phyloP scores from a whole-genome alignment of 2,329 filamentous ascomycete species.

The Fusarium sp. region DNA sequence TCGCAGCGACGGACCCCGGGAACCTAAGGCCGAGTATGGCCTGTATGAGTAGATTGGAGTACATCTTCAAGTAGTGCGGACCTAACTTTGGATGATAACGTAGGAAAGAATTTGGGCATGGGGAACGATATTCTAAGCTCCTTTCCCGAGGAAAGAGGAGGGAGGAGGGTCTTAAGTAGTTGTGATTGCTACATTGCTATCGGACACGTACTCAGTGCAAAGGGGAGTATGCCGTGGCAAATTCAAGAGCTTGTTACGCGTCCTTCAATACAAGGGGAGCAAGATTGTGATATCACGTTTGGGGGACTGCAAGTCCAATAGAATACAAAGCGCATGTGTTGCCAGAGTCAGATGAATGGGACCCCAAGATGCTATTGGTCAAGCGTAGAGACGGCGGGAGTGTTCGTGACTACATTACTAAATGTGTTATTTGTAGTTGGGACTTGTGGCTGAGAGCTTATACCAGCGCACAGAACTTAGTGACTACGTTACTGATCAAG shows the following conservation, averaged over 20 bases:
- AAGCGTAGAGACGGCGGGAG: fast-evolving
- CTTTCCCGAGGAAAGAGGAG: background rate
- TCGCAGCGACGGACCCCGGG: background rate
- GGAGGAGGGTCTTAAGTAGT: background rate
- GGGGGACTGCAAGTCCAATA: no score
- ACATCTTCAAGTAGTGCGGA: background rate
- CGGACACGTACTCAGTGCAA: fast-evolving
- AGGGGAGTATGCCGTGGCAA: no score
- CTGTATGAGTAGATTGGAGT: background rate
- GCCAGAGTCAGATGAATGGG: background rate
- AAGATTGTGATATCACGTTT: fast-evolving
- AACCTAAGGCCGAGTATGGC: background rate
- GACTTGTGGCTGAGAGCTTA: no score
- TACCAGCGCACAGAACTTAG: no score
- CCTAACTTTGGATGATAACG: background rate
- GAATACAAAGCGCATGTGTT: background rate
- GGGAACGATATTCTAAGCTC: background rate
- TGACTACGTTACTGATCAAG: no score
- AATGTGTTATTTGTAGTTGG: no score
- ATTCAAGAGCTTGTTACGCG: background rate
- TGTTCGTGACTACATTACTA: background rate
- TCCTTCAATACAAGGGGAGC: background rate
- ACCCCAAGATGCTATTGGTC: no score
- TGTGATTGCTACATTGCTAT: background rate
- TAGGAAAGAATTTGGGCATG: background rate